phyloP scores from a whole-genome alignment of 2,329 filamentous ascomycete genomes.

The Neopestalotiopsis sp. region DNA sequence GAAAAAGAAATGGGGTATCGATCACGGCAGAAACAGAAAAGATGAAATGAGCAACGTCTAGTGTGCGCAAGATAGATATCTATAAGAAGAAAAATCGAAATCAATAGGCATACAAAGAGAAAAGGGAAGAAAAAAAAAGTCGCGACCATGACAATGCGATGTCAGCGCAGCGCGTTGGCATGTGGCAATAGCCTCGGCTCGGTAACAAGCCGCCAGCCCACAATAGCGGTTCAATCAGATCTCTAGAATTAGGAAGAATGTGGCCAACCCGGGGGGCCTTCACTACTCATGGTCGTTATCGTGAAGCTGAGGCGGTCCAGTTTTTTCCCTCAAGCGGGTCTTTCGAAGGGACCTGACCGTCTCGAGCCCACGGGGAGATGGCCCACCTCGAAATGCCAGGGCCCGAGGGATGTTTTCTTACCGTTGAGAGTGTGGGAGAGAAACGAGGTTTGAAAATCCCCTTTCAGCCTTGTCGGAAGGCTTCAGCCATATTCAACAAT shows the following conservation, averaged over 20 bases:
- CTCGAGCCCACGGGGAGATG: constrained; percentile 12
- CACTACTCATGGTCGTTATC: constrained; percentile 14
- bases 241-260: constrained; percentile 6
- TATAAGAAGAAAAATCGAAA: not conserved
- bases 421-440: not conserved
- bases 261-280: not conserved
- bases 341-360: not conserved
- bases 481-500: too few species aligned
- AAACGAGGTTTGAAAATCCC: not conserved
- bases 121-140: not conserved
- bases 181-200: constrained; percentile 15
- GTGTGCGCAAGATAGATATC: not conserved
- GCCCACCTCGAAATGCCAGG: not conserved
- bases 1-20: not conserved
- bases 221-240: constrained; percentile 11
- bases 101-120: not conserved
- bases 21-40: not conserved
- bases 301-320: constrained; percentile 10
- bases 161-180: constrained; percentile 1
- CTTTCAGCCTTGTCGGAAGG: not conserved
- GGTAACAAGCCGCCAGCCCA: not conserved
- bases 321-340: constrained; percentile 8
- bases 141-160: not conserved
- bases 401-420: not conserved
- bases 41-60: not conserved